Conservation (phyloP, 2,329 filamentous ascomycete genomes). For the Trichoderma citrinoviride region DNA sequence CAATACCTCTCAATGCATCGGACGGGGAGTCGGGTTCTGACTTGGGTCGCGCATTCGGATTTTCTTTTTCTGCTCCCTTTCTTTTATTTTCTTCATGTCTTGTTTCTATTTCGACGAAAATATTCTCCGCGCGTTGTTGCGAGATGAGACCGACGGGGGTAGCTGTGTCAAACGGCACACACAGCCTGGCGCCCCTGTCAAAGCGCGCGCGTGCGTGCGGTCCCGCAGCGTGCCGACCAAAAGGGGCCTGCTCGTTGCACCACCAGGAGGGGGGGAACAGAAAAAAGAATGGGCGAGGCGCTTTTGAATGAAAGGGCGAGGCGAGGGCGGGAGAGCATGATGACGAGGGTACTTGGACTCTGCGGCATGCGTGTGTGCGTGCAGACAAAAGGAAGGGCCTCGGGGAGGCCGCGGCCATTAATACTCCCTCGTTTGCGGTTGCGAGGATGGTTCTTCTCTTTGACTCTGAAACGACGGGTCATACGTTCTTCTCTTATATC, state of each 20-base stretch:
- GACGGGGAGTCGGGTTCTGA: slow-evolving; percentile 41
- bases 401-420: not conserved
- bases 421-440: slow-evolving; percentile 6
- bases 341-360: slow-evolving; percentile 7
- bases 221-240: slow-evolving; percentile 2
- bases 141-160: slow-evolving; percentile 11
- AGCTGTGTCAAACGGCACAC: slow-evolving; percentile 12
- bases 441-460: slow-evolving; percentile 16
- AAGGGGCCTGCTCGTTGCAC: not conserved
- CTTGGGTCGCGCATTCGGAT: slow-evolving; percentile 32
- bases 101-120: slow-evolving; percentile 24
- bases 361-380: slow-evolving; percentile 21
- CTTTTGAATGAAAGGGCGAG: not conserved
- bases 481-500: slow-evolving; percentile 24
- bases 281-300: slow-evolving; percentile 5
- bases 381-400: slow-evolving; percentile 15
- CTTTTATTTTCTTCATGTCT: slow-evolving; percentile 25
- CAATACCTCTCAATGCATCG: slow-evolving; percentile 37
- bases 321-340: not conserved
- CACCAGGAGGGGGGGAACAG: slow-evolving; percentile 6
- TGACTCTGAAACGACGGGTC: slow-evolving; percentile 19
- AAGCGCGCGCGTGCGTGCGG: slow-evolving; percentile 1
- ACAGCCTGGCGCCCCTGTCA: slow-evolving; percentile 13
- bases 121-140: slow-evolving; percentile 10
- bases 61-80: slow-evolving; percentile 25